Percentiles rank a stretch among this genome's conserved stretches.
phyloP scores from a whole-genome alignment of 345 rosid species.

The Linum usitatissimum region DNA sequence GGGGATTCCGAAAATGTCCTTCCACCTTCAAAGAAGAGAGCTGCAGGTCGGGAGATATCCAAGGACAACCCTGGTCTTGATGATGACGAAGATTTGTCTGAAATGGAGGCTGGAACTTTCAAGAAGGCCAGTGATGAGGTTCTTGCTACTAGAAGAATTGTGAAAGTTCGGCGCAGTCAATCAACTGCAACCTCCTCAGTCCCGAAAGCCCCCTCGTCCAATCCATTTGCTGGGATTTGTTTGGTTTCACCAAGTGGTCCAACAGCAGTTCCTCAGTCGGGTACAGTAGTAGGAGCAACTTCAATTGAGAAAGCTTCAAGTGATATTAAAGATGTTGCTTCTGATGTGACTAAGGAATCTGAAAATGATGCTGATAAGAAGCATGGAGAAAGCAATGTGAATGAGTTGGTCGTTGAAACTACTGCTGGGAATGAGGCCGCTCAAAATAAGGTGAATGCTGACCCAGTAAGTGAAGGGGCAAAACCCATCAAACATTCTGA shows the following conservation, averaged over 20 bases:
- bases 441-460: slow-evolving; percentile 17
- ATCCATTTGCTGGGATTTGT: slow-evolving; percentile 78
- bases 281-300: slow-evolving; percentile 15
- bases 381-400: slow-evolving; percentile 13
- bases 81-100: slow-evolving; percentile 64
- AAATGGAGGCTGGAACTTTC: slow-evolving; percentile 64
- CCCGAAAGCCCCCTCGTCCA: slow-evolving; percentile 29
- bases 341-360: slow-evolving; percentile 14
- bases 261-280: slow-evolving; percentile 12
- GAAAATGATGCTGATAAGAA: slow-evolving; percentile 14
- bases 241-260: slow-evolving; percentile 42
- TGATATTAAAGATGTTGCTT: slow-evolving; percentile 12
- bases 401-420: slow-evolving; percentile 15
- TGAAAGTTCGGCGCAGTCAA: slow-evolving; percentile 58
- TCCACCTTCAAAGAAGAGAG: slow-evolving; percentile 90
- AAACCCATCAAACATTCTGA: slow-evolving; percentile 29
- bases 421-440: slow-evolving; percentile 18
- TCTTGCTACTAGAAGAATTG: slow-evolving; percentile 66
- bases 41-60: slow-evolving; percentile 78
- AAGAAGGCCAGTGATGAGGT: slow-evolving; percentile 88
- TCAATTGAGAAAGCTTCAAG: slow-evolving; percentile 22
- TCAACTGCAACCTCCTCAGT: slow-evolving; percentile 20
- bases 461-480: slow-evolving; percentile 26
- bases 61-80: slow-evolving; percentile 76
- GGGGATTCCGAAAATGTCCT: slow-evolving; percentile 68